Evolutionary conservation across 768 basidiomycete genomes (phyloP), one percentile per base, ranked within the genome.

Genomic region (Termitomyces sp.): DNA sequence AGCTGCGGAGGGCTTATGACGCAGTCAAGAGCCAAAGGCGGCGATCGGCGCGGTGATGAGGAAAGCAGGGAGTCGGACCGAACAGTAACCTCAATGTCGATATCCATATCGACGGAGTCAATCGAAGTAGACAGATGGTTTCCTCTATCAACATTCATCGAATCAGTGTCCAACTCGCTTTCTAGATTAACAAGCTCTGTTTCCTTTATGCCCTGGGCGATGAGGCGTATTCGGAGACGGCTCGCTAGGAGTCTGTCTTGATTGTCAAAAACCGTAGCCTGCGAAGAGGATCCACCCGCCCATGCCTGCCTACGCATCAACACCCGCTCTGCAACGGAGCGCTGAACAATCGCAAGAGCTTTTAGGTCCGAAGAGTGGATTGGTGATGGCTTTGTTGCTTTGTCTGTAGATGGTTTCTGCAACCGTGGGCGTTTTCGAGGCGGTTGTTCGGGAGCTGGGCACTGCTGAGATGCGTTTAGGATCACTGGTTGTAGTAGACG

Each of bases 391-490:
- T 57, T 57, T 8, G 33, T 56, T 6, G 52, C 8, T 20, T 62
- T 64, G 18, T 46, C 44, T 10, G 42, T 20, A 46, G 24, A 30
- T 32, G 35, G 38, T 33, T 63, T 63, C 28, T 62, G 58, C 36
- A 66, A 50, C 2, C 65, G 60, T 13, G 65, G 64, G 4, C 65
- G 63, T 51, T 66, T 66, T 24, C 65, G 54, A n/a, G 63, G 63
- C 33, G 63, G 65, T 53, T 64, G 65, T 22, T 60, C 56, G 40
- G 51, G 55, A 28, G 33, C 47, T 53, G 60, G 43, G 42, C 56
- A 48, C 38, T 16, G 44, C 26, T 58, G 55, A 30, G 58, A 13
- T 22, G 44, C n/a, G 24, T 26, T 32, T 28, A 47, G 28, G 22
- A 28, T n/a, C 8, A 20, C 35, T 9, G 61, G 59, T 24, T 49